Evolutionary conservation across 106 monocot species (phyloP), one percentile per base, ranked within the genome.

Genomic region (Alisma plantagoaquatica): DNA sequence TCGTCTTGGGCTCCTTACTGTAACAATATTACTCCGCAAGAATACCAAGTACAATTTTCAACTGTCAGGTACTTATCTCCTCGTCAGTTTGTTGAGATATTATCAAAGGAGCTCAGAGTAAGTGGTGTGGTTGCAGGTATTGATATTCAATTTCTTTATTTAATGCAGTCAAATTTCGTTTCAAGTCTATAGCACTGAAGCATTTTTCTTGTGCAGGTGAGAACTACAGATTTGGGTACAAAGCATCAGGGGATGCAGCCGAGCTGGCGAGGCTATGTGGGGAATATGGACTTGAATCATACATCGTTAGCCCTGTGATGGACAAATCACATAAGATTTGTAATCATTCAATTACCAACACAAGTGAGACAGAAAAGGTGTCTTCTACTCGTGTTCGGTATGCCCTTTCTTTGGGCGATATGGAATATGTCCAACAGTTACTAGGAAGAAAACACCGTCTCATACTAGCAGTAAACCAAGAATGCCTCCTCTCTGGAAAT

Each of bases 81-180:
- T 14, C 52, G 71, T 12, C 73, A 89, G 64, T 96, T 96, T 31
- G 89, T 96, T 28, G 96, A 96, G 63, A 78, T 73, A 61, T 70
- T 96, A 50, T 76, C 96, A 27, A 71, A 72, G 60, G 96, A 96
- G 41, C 81, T 96, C 31, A 60, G 71, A 71, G 62, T 89, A 57
- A 78, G 71, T 51, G 96, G 96, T 25, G 89, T 96, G 29, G 96
- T 96, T 31, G 96, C 96, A 89, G 96, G 96, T 96, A 89, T 46
- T 21, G 18, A 38, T 38, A 14, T 38, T 38, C 14, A 38, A 6
- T 14, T 38, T 7, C 14, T 7, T 38, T 14, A 38, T n/a, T n/a
- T n/a, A n/a, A n/a, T n/a, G n/a, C n/a, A n/a, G n/a, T n/a, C n/a
- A n/a, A n/a, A n/a, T n/a, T n/a, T n/a, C n/a, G n/a, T n/a, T n/a